Evolutionary conservation across 768 basidiomycete species (phyloP).

Genomic region (Pisolithus orientalis): DNA sequence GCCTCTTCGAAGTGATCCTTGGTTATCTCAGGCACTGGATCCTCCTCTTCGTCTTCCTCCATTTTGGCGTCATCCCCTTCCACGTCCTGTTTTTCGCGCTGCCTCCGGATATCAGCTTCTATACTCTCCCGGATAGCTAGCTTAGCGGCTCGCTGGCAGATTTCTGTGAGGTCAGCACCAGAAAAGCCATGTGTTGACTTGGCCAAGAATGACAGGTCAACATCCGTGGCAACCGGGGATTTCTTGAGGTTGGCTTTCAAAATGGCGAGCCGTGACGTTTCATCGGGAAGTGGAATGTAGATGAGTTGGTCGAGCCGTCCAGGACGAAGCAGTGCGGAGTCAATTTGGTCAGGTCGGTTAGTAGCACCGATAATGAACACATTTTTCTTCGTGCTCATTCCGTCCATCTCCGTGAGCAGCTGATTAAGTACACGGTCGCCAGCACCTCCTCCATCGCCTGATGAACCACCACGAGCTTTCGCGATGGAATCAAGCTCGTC

Average conservation of each 20-base stretch:
- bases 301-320: slow-evolving; percentile 99
- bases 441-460: slow-evolving; percentile 92
- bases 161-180: slow-evolving; percentile 99
- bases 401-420: slow-evolving; percentile 97
- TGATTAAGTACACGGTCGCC: slow-evolving; percentile 98
- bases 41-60: slow-evolving; percentile 77
- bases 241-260: slow-evolving; percentile 89
- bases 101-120: slow-evolving; percentile 78
- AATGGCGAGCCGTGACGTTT: slow-evolving; percentile 84
- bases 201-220: slow-evolving; percentile 81
- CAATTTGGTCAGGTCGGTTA: slow-evolving; percentile 95
- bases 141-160: slow-evolving; percentile 97
- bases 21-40: slow-evolving; percentile 87
- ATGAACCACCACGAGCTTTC: slow-evolving; percentile 82
- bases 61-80: slow-evolving; percentile 73
- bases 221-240: slow-evolving; percentile 76
- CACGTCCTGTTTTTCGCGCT: slow-evolving; percentile 74
- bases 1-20: slow-evolving; percentile 97
- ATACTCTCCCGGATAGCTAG: slow-evolving; percentile 94
- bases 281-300: slow-evolving; percentile 98
- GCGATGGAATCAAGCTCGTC: slow-evolving; percentile 99
- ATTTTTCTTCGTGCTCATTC: slow-evolving; percentile 98
- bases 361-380: slow-evolving; percentile 98
- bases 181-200: slow-evolving; percentile 97
- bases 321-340: slow-evolving; percentile 87